Evolutionary conservation across 2,329 filamentous ascomycete genomes (phyloP).

Genomic region (Clarireedia hainanense): DNA sequence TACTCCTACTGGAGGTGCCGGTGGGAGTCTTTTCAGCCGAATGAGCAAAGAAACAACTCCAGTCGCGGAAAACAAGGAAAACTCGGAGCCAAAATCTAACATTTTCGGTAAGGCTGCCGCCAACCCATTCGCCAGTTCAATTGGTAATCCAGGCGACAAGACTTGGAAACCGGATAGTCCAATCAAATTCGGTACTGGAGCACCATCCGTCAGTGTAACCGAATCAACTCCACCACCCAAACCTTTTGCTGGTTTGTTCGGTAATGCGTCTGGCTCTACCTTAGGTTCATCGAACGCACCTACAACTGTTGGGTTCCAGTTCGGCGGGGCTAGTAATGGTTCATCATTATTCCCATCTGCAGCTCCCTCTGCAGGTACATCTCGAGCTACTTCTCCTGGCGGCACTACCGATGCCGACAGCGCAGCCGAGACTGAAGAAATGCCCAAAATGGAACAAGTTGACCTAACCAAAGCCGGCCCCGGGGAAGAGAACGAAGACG

Average conservation of each 20-base stretch:
- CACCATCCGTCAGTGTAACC: conserved; percentile 16
- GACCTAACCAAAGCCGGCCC: conserved; percentile 59
- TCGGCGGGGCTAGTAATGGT: conserved; percentile 20
- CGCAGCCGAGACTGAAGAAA: conserved; percentile 33
- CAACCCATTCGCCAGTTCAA: conserved; percentile 15
- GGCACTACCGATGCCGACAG: conserved; percentile 27
- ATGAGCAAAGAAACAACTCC: conserved; percentile 43
- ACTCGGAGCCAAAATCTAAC: conserved; percentile 25
- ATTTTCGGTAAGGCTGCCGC: conserved; percentile 12
- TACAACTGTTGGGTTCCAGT: conserved; percentile 17
- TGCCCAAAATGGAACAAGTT: conserved; percentile 54
- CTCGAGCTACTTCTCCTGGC: conserved; percentile 27
- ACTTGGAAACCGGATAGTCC: conserved; percentile 43
- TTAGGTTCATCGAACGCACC: conserved; percentile 8
- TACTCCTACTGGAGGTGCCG: conserved; percentile 29
- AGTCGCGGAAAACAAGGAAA: conserved; percentile 33
- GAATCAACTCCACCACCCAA: conserved; percentile 17
- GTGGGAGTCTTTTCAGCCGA: conserved; percentile 48
- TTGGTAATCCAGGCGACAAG: conserved; percentile 32
- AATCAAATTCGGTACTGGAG: conserved; percentile 34
- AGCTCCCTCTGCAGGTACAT: conserved; percentile 24
- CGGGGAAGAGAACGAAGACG: conserved; percentile 65
- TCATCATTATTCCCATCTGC: conserved; percentile 27
- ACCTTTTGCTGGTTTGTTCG: conserved; percentile 12
- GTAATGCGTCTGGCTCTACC: conserved; percentile 8